Evolutionary conservation across 31 red algal species (phyloP).

Genomic region (Porphyra umbilicalis): DNA sequence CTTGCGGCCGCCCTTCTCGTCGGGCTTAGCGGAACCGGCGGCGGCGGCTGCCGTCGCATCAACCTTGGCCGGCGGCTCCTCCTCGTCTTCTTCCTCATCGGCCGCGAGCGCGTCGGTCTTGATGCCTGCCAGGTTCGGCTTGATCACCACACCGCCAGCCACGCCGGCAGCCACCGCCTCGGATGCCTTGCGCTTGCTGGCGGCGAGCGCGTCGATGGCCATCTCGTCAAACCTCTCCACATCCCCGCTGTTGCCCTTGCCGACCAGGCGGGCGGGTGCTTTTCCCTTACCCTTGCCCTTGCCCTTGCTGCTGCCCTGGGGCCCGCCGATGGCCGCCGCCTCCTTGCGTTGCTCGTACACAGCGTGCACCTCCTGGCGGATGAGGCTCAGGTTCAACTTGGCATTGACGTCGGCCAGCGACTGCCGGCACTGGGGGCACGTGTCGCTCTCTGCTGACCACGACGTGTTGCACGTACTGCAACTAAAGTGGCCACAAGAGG

Average conservation of each 20-base stretch:
- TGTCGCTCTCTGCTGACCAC: background rate
- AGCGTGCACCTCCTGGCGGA: background rate
- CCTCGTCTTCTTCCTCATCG: background rate
- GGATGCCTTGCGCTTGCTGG: background rate
- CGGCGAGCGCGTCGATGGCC: background rate
- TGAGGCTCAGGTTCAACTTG: background rate
- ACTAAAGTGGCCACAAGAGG: slow-evolving; percentile 10
- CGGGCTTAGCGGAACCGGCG: background rate
- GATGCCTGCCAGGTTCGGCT: background rate
- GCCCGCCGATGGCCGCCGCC: background rate
- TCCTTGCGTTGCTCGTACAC: background rate
- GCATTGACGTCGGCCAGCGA: background rate
- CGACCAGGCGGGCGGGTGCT: background rate
- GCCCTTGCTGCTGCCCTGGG: background rate
- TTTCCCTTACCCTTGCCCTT: background rate
- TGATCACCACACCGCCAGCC: too few relatives aligned
- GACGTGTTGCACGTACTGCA: background rate
- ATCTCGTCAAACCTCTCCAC: background rate
- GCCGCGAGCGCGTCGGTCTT: background rate
- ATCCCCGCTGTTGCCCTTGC: background rate
- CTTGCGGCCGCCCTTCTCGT: background rate
- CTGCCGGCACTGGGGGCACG: background rate
- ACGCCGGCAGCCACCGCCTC: too few relatives aligned
- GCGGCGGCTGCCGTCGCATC: background rate
- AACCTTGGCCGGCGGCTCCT: background rate